Base-by-base conservation (phyloP, 805 yeast genomes). In the Zygoascus ofunaensis region DNA sequence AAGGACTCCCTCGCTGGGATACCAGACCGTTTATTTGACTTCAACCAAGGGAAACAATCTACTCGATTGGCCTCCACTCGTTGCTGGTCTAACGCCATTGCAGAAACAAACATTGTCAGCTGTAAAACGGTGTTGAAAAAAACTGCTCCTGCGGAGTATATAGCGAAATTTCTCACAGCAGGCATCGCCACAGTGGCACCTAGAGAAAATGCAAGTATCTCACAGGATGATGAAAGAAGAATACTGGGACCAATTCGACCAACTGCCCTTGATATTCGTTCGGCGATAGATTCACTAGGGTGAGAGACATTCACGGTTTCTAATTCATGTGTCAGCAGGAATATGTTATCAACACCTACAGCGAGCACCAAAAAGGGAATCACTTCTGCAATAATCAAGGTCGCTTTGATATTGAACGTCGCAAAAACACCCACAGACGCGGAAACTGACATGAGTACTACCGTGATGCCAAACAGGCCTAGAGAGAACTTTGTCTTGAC, bases 271-370 rank as follows among this genome's bases (percentile, higher is more conserved):
- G 86, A 68, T 2, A 89, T 69, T 44, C 87, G 70, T 39, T 74
- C 71, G 34, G 79, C 77, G 1, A 81, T 61, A 0, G 74, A 55
- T 41, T 75, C 72, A 40, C 64, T 66, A 0, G 77, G 74, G 38
- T 65, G 59, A 2, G 71, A 52, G 10, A 64, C 71, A 39, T 74
- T 74, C 23, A 79, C 73, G 17, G 70, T 64, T 36, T 79, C 75
- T 39, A 85, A 68, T 56, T 87, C 95, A 58, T 89, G 89, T 1
- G 87, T 81, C 18, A 90, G 76, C 51, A 90, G 66, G 57, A 89
- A 92, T 21, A 90, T 84, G 60, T 90, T 90, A 64, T 90, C 98
- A 22, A 90, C 87, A n/a, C 98, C 98, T 45, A 90, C 80, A 0
- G 98, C 98, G 46, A 90, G 69, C 12, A 90, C 83, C 55, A 90